Percentiles rank a stretch among this genome's conserved stretches.
Conservation (phyloP, 495 filamentous ascomycete species). For the Geopyxis carbonaria region DNA sequence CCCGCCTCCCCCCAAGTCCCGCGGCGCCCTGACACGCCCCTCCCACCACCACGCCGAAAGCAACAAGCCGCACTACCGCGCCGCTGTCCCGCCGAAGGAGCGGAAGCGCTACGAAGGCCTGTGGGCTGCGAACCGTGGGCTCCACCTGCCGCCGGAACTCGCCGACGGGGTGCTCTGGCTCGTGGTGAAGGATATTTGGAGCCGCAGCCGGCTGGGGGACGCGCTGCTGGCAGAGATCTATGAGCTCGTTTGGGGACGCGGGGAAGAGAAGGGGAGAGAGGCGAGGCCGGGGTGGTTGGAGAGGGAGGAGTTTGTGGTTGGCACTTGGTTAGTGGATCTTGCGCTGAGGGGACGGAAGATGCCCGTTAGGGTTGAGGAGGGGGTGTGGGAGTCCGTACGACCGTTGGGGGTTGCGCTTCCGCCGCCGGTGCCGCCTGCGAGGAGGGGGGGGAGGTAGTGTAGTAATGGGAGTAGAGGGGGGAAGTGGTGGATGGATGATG, state of each 20-base stretch:
- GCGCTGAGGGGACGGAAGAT: constrained; percentile 74
- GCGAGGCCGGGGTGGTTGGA: no score
- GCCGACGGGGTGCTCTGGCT: constrained; percentile 52
- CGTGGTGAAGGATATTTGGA: constrained; percentile 75
- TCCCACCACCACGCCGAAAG: constrained; percentile 67
- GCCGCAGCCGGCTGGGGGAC: constrained; percentile 49
- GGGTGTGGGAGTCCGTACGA: constrained; percentile 74
- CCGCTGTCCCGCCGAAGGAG: constrained; percentile 57
- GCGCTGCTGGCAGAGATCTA: constrained; percentile 64
- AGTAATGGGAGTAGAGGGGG: no score
- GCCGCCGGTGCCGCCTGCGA: constrained; percentile 16
- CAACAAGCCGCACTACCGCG: constrained; percentile 65
- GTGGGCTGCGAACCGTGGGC: constrained; percentile 80
- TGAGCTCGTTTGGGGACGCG: constrained; percentile 63
- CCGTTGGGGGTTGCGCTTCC: constrained; percentile 32
- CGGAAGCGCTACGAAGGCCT: constrained; percentile 89
- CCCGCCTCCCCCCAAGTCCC: constrained; percentile 34
- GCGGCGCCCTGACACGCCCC: constrained; percentile 16
- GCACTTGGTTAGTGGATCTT: constrained; percentile 91
- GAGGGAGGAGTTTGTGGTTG: constrained; percentile 80
- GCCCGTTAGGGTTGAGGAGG: constrained; percentile 56
- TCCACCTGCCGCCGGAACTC: constrained; percentile 27
- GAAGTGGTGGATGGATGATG: no score
- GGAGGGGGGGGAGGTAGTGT: no score
- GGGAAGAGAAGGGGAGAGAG: constrained; percentile 37